Evolutionary conservation across 179 eudicot genomes (phyloP), one percentile per base, ranked within the genome.

Genomic region (Beta lomatogona): DNA sequence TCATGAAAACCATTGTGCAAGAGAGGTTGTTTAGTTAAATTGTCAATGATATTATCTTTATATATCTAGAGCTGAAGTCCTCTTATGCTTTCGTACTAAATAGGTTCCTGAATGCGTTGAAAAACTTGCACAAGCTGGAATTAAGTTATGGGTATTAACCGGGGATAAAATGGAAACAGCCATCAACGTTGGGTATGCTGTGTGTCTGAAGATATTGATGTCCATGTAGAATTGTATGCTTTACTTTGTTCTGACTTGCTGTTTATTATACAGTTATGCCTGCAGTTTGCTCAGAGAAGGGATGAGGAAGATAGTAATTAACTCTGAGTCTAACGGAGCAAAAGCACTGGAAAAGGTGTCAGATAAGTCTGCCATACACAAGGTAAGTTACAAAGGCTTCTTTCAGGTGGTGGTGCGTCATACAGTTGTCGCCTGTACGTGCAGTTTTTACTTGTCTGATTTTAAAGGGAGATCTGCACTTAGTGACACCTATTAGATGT

Each of bases 81-180:
- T 36, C 18, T 66, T 57, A 61, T 36, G 8, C 68, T 80, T 68
- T 73, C 60, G 0, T 80, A 28, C 31, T 25, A 72, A 50, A 71
- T 77, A 90, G 94, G 94, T 91, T 82, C 92, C 95, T 12, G 91
- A 90, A 75, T 90, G 92, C 86, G 90, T 91, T 76, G 91, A 91
- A 85, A 91, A 86, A 77, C 91, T 91, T 48, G 89, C 89, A 22
- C 91, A 86, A 78, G 95, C 95, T 53, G 95, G 95, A 71, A 85
- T 91, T 15, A 90, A 90, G 75, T 68, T 91, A 68, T 91, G 95
- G 95, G 93, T 91, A 59, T 71, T 91, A 73, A 91, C 95, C 0
- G 95, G 95, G 75, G 95, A 90, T 75, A 91, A 91, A 75, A 90
- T 90, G 91, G 95, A 91, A 84, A 91, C 95, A 18, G 93, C 95